Conservation (phyloP, 306 rosid genomes). For the Quercus agrifolia region DNA sequence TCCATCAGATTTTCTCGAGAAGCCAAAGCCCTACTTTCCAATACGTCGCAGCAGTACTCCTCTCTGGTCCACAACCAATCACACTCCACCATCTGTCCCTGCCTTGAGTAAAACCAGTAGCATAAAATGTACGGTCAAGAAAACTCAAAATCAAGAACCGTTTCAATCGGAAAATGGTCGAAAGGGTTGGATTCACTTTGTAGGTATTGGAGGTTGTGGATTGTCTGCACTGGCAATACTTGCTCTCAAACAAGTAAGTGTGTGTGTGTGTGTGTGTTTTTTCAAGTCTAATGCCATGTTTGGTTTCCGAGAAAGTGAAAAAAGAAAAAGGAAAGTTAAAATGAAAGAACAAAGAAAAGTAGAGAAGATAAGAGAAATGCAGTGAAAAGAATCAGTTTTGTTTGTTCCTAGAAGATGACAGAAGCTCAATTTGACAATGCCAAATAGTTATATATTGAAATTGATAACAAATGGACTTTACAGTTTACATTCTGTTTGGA, state of each 20-base stretch:
- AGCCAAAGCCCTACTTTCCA: not conserved
- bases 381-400: not conserved
- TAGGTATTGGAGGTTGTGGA: slow-evolving; percentile 42
- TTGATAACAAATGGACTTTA: not conserved
- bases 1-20: not conserved
- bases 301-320: not conserved
- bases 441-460: not conserved
- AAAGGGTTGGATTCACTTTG: slow-evolving; percentile 31
- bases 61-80: not conserved
- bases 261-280: too few relatives aligned
- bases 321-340: not conserved
- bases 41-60: not conserved
- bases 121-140: slow-evolving; percentile 1
- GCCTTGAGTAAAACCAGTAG: not conserved
- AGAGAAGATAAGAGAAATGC: not conserved
- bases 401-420: not conserved
- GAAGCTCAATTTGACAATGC: not conserved
- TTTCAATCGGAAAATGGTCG: not conserved
- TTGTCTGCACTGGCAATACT: slow-evolving; percentile 31
- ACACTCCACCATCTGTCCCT: not conserved
- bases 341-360: not conserved
- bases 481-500: not conserved
- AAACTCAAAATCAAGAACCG: not conserved
- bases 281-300: not conserved
- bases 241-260: slow-evolving; percentile 28